Base-by-base conservation (phyloP, 2,329 filamentous ascomycete species). In the Microdochium trichocladiopsis region DNA sequence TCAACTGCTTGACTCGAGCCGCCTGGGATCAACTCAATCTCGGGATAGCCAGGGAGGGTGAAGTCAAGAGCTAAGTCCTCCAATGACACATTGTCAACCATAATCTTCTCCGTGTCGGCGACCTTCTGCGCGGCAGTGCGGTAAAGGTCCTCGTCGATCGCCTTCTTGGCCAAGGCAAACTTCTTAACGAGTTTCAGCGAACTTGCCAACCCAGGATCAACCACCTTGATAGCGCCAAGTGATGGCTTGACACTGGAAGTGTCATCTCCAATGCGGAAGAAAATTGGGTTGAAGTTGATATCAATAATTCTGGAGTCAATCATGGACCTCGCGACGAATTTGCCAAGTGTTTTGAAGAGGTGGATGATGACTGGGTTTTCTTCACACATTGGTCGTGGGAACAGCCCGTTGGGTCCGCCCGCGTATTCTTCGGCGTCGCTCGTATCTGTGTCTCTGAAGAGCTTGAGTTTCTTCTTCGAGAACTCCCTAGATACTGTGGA, bases 311-410 rank as follows among this genome's bases (percentile, higher is more conserved):
- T 84, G 1, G 93, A 96, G 67, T 99, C 94, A 51, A 99, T 86
- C 94, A 99, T 97, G 0, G 94, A 96, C 50, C 94, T 85, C 25
- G 95, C 94, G 48, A 97, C 92, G 67, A 99, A 99, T 65, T 96
- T 97, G 60, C 94, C 94, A 22, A 99, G 84, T 64, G 93, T 87
- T 69, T 87, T 95, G 75, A 96, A 99, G 18, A 96, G 73, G 60
- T 94, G 86, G 31, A 96, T 74, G 41, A 95, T 86, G 60, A 90
- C 88, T n/a, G 91, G 91, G 53, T 89, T 87, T 31, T 90, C 86
- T 23, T 87, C 84, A 62, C 87, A 91, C 75, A 97, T 84, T 0
- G 94, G 95, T 2, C 91, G 86, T 6, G 94, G 94, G 72, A 99
- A 99, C 14, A 99, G 77, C 3, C 94, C 94, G 50, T 84, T 84